These are phyloP conservation scores for Apiotrichum siamense DNA, from an alignment of 1,284 basidiomycete genomes.

Conservation along the genomic window DNA sequence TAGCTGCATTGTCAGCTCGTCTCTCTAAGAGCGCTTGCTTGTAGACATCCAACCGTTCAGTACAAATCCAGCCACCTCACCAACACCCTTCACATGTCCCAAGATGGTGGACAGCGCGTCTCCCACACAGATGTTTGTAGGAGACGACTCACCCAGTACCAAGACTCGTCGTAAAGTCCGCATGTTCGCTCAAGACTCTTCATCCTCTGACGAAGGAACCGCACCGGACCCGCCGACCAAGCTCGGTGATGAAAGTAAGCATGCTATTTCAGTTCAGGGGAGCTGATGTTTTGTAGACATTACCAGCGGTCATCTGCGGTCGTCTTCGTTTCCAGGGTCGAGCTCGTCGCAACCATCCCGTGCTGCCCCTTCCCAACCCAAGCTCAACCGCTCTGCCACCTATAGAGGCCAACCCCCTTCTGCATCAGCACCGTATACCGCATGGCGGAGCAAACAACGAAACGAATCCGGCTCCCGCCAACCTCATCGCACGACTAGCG, in stretches of 20 bases:
- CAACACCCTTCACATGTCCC: not conserved
- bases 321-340: slow-evolving; percentile 18
- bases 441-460: slow-evolving; percentile 12
- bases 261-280: too few relatives aligned
- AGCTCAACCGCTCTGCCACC: slow-evolving; percentile 15
- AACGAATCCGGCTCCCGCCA: not conserved
- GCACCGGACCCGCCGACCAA: not conserved
- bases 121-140: slow-evolving; percentile 6
- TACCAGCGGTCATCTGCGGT: slow-evolving; percentile 9
- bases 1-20: too few relatives aligned
- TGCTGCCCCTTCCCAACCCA: slow-evolving; percentile 2
- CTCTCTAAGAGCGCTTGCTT: too few relatives aligned
- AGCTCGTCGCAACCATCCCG: slow-evolving; percentile 5
- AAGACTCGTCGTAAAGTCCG: slow-evolving; percentile 13
- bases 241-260: slow-evolving; percentile 6
- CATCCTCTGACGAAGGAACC: slow-evolving; percentile 6
- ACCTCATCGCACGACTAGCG: not conserved
- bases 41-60: not conserved
- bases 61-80: not conserved
- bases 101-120: slow-evolving; percentile 8
- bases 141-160: slow-evolving; percentile 3
- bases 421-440: slow-evolving; percentile 6
- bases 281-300: too few relatives aligned
- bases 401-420: slow-evolving; percentile 2
- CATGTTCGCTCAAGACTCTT: slow-evolving; percentile 13